Conservation (phyloP, 2,329 filamentous ascomycete species). For the Phialophora expanda region DNA sequence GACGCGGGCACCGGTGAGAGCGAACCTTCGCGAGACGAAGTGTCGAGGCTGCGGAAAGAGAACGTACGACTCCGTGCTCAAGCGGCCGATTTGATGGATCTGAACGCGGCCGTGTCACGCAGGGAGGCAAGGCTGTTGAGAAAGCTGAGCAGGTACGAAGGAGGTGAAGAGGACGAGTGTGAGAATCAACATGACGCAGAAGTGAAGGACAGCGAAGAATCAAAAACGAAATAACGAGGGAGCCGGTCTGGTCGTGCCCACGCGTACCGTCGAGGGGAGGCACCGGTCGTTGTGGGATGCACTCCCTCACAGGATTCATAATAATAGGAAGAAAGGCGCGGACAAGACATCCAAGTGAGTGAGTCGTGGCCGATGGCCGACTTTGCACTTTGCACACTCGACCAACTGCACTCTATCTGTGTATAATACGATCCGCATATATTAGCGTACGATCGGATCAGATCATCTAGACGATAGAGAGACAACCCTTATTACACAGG, state of each 20-base stretch:
- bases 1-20: background rate
- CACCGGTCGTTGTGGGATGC: no score
- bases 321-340: background rate
- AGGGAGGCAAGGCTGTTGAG: slow-evolving; percentile 11
- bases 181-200: background rate
- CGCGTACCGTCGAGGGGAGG: no score
- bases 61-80: slow-evolving; percentile 2
- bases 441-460: no score
- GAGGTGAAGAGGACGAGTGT: background rate
- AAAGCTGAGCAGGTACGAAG: background rate
- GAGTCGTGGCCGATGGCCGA: background rate
- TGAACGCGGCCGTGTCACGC: background rate
- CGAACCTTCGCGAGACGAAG: background rate
- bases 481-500: no score
- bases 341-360: background rate
- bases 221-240: no score
- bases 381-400: background rate
- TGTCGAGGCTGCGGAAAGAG: background rate
- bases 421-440: no score
- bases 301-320: no score
- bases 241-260: background rate
- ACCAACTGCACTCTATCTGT: background rate
- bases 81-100: slow-evolving; percentile 6
- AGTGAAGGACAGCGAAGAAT: background rate
- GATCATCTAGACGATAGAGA: no score